These are phyloP conservation scores for Trichophyton rubrum DNA, from an alignment of 2,329 filamentous ascomycete genomes.

Conservation along the genomic window DNA sequence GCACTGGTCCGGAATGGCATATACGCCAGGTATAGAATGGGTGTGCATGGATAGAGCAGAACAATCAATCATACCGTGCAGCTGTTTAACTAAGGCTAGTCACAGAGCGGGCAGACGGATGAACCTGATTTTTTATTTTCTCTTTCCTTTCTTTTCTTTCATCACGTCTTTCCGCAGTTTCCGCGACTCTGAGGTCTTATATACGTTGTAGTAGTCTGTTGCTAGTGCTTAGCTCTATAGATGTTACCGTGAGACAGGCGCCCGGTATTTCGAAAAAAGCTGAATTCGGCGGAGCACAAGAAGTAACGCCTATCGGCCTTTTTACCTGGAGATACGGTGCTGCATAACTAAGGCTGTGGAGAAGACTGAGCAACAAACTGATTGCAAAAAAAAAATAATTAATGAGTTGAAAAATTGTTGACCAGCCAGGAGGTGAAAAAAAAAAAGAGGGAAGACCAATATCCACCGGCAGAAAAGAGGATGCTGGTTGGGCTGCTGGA, in stretches of 20 bases:
- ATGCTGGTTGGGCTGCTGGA: background rate
- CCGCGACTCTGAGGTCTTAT: background rate
- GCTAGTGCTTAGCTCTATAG: background rate
- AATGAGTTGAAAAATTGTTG: too few relatives aligned
- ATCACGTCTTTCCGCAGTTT: background rate
- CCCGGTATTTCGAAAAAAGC: background rate
- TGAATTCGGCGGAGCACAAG: background rate
- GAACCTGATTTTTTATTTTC: background rate
- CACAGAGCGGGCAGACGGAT: background rate
- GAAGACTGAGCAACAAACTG: background rate
- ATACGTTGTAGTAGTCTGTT: too few relatives aligned
- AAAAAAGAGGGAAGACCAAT: background rate
- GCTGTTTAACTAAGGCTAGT: background rate
- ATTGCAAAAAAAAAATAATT: too few relatives aligned
- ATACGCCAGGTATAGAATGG: background rate
- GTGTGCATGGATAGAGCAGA: background rate
- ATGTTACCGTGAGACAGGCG: background rate
- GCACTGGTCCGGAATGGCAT: background rate
- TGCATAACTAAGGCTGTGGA: background rate
- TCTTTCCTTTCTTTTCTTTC: background rate
- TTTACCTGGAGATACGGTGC: background rate
- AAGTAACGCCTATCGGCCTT: background rate
- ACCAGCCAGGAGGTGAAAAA: too few relatives aligned
- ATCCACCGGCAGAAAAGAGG: conserved; percentile 1
- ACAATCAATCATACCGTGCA: background rate